Conservation (phyloP, 1,284 basidiomycete genomes). For the Vanrija humicola region DNA sequence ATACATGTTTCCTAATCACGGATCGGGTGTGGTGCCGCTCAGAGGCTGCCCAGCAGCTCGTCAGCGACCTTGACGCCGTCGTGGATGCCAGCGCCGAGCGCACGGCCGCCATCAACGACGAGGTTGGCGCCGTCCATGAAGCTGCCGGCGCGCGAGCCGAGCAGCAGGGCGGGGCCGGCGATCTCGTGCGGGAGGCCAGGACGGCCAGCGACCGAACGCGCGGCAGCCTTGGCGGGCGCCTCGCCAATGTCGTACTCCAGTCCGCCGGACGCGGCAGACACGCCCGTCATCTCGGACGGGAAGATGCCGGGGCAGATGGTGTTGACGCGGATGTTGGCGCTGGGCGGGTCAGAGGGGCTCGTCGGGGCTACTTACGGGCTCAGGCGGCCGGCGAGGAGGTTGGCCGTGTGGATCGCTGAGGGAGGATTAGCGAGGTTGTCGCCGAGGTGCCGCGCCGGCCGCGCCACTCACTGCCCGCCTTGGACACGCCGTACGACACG, state of each 20-base stretch:
- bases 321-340: conserved; percentile 44
- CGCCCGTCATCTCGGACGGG: conserved; percentile 41
- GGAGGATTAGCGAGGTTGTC: no score
- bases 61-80: conserved; percentile 32
- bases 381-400: conserved; percentile 32
- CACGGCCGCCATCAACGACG: conserved; percentile 43
- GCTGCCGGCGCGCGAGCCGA: conserved; percentile 37
- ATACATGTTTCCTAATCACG: no score
- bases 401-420: conserved; percentile 27
- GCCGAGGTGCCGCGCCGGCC: no score
- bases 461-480: conserved; percentile 23
- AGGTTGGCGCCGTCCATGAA: conserved; percentile 44
- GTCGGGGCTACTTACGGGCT: conserved; percentile 36
- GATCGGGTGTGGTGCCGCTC: no score
- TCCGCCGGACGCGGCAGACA: conserved; percentile 3
- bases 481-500: conserved; percentile 44
- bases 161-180: conserved; percentile 41
- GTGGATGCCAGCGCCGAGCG: conserved; percentile 36
- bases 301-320: conserved; percentile 40
- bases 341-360: conserved; percentile 2
- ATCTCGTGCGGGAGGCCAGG: conserved; percentile 45
- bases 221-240: conserved; percentile 22
- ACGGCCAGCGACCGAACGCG: conserved; percentile 39
- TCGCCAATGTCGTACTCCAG: conserved; percentile 24
- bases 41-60: conserved; percentile 8